Evolutionary conservation across 2,329 filamentous ascomycete species (phyloP).

Genomic region (Juglanconis sp.): DNA sequence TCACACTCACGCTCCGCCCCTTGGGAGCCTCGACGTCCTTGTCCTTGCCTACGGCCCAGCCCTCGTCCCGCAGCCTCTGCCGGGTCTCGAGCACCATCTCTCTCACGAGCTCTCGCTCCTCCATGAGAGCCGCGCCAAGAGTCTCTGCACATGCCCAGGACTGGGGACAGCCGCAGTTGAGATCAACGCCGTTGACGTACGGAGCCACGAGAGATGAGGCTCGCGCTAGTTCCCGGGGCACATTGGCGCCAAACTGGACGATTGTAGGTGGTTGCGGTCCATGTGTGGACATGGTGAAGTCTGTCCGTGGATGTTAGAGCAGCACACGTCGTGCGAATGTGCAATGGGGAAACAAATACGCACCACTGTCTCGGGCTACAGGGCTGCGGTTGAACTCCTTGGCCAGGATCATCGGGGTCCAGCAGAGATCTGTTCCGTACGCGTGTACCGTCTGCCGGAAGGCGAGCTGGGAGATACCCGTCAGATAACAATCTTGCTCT

Average conservation of each 20-base stretch:
- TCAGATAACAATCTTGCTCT: not conserved
- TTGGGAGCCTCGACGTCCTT: constrained; percentile 39
- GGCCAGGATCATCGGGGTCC: constrained; percentile 70
- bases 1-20: constrained; percentile 63
- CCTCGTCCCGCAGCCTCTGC: constrained; percentile 45
- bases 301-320: constrained; percentile 26
- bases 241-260: constrained; percentile 65
- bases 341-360: constrained; percentile 12
- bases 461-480: constrained; percentile 48
- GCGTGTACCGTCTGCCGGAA: constrained; percentile 65
- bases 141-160: constrained; percentile 68
- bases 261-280: constrained; percentile 57
- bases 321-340: not conserved
- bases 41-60: constrained; percentile 48
- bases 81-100: constrained; percentile 62
- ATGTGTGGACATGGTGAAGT: constrained; percentile 59
- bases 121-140: constrained; percentile 68
- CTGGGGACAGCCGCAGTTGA: constrained; percentile 73
- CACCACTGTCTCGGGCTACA: constrained; percentile 59
- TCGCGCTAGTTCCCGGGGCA: constrained; percentile 58
- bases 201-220: constrained; percentile 61
- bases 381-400: constrained; percentile 65
- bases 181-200: constrained; percentile 61
- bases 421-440: constrained; percentile 64
- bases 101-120: constrained; percentile 60